Base-by-base conservation (phyloP, 768 basidiomycete species). In the Russula virescens region DNA sequence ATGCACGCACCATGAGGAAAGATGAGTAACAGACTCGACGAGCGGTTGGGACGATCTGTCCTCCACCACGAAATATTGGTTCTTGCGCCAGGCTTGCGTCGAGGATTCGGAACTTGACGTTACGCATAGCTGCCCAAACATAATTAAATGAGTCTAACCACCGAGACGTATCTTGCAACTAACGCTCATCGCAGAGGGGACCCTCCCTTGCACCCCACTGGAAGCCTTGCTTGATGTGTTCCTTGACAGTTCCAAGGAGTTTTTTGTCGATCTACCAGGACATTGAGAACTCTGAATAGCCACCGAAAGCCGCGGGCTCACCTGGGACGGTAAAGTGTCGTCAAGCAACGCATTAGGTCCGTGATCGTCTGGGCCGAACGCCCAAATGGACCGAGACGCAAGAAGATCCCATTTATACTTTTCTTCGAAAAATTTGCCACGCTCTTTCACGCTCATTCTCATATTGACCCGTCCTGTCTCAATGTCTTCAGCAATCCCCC, bases 191-290 rank as follows among this genome's bases (percentile, higher is more conserved):
- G 71, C 97, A 98, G 45, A 99, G 72, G 43, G 97, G 97, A 8
- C 97, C 97, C 79, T 99, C 97, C 54, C 97, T 83, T 52, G 96
- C 88, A 54, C 94, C 97, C 97, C 97, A 98, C 71, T 97, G 97
- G 86, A 99, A 99, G 40, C 97, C 97, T 76, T 99, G 97, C 77
- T 94, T 98, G 70, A 99, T 88, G 66, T 94, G 89, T 67, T 98
- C 96, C 75, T 86, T 95, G 59, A 98, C 92, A 7, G 88, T 87
- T 40, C 82, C 84, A 55, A 99, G 77, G 56, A 94, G 69, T 73
- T 95, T 98, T 76, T 97, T 97, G 77, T 99, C 96, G 47, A 97
- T 84, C 88, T 93, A 68, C 19, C 64, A 51, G 31, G 52, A 38
- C 28, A 7, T 16, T 60, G 23, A 58, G 38, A 48, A 46, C 26